These are phyloP conservation scores for Cercospora citrullina DNA, from an alignment of 2,329 filamentous ascomycete species.

Conservation along the genomic window DNA sequence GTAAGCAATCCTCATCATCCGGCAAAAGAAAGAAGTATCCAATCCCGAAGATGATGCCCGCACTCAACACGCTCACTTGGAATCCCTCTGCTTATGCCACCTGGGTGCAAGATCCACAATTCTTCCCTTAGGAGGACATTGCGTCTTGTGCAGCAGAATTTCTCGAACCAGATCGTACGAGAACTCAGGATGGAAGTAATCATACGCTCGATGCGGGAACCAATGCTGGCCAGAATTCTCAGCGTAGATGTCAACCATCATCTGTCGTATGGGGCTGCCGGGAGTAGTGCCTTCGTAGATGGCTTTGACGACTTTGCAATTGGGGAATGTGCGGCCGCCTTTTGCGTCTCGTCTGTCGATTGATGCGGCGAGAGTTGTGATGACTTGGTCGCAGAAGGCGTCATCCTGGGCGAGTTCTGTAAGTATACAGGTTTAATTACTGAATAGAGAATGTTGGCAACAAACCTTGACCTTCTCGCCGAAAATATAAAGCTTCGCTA, in stretches of 20 bases:
- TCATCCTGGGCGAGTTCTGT: slow-evolving; percentile 2
- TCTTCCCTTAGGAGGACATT: not conserved
- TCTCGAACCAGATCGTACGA: slow-evolving; percentile 11
- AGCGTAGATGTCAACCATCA: slow-evolving; percentile 11
- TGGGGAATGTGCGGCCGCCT: not conserved
- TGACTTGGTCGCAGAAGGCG: slow-evolving; percentile 10
- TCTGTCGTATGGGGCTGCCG: not conserved
- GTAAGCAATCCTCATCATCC: not conserved
- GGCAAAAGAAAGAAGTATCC: not conserved
- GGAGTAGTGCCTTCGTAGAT: slow-evolving; percentile 7
- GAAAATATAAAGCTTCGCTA: slow-evolving; percentile 10
- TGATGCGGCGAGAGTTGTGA: not conserved
- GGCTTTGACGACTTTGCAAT: slow-evolving; percentile 1
- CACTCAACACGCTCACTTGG: not conserved
- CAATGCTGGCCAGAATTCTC: not conserved
- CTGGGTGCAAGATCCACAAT: not conserved
- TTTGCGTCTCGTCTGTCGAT: slow-evolving; percentile 1
- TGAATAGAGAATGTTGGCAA: no score
- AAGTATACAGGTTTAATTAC: not conserved
- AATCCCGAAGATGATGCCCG: not conserved
- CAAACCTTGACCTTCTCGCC: not conserved
- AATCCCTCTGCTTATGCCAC: not conserved
- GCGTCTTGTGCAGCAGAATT: slow-evolving; percentile 2
- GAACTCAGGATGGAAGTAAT: slow-evolving; percentile 9
- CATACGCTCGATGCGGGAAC: not conserved